A percentile compares a stretch with the other conserved stretches of the same genome.
Evolutionary conservation across 2,329 filamentous ascomycete species (phyloP).

Genomic region (Drechslerella coelobrocha): DNA sequence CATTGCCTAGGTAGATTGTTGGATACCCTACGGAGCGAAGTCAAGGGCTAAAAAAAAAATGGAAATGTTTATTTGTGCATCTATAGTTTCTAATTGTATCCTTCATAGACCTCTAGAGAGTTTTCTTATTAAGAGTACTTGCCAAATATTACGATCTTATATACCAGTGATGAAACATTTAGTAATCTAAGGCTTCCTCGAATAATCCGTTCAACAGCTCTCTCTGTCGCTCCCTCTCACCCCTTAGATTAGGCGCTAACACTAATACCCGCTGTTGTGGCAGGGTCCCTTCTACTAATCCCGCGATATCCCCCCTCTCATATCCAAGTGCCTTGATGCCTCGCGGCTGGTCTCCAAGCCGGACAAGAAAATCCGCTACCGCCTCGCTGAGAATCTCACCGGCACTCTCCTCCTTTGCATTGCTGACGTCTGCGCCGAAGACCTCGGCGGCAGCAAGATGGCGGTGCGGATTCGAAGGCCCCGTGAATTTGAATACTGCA

Average conservation of each 20-base stretch:
- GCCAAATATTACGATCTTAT: too few relatives aligned
- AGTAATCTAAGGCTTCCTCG: slow-evolving; percentile 68
- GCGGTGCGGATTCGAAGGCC: slow-evolving; percentile 85
- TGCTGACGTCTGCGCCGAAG: slow-evolving; percentile 87
- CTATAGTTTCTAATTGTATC: too few relatives aligned
- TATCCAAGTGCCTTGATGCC: slow-evolving; percentile 88
- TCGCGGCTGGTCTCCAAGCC: slow-evolving; percentile 86
- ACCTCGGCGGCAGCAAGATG: slow-evolving; percentile 87
- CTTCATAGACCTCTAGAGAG: too few relatives aligned
- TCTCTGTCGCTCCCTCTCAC: slow-evolving; percentile 72
- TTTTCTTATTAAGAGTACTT: too few relatives aligned
- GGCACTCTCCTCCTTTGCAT: slow-evolving; percentile 86
- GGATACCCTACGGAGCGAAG: too few relatives aligned
- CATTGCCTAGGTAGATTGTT: too few relatives aligned
- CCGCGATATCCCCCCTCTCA: slow-evolving; percentile 74
- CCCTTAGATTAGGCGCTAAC: slow-evolving; percentile 81
- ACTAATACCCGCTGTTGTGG: slow-evolving; percentile 89
- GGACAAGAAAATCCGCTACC: slow-evolving; percentile 77
- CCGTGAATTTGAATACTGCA: slow-evolving; percentile 93
- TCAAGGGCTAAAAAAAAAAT: too few relatives aligned
- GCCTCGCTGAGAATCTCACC: slow-evolving; percentile 88
- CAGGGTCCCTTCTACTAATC: slow-evolving; percentile 89
- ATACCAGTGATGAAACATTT: too few relatives aligned
- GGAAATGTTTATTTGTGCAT: too few relatives aligned
- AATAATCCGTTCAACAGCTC: slow-evolving; percentile 75